phyloP scores from a whole-genome alignment of 176 grass and related monocot genomes.

The Oryza coarctata region DNA sequence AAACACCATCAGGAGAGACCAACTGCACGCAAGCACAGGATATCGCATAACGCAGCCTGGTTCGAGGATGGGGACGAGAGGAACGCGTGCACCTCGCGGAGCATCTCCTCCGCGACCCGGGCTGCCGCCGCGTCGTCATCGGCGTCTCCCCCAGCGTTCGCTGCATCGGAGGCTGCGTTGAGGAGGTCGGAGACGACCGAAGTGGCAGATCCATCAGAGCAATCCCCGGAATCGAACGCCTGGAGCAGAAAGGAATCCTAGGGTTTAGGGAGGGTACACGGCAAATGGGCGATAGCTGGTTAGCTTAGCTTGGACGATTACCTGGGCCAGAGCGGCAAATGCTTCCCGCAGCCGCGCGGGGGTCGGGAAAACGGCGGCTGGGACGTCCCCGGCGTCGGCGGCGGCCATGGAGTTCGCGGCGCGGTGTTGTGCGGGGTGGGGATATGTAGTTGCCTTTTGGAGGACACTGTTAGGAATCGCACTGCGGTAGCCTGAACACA shows the following conservation, averaged over 20 bases:
- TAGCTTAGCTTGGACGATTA: neutral
- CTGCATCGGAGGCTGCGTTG: neutral
- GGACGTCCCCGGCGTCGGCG: neutral
- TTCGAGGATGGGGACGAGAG: conserved; percentile 42
- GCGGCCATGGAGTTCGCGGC: conserved; percentile 27
- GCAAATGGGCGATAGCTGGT: neutral
- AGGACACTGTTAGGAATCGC: too few species aligned
- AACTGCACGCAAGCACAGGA: neutral
- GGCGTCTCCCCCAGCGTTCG: neutral
- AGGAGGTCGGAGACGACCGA: conserved; percentile 16
- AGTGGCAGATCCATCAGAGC: neutral
- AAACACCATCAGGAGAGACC: neutral
- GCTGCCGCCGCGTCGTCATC: neutral
- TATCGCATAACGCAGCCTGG: conserved; percentile 38
- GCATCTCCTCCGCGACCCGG: conserved; percentile 34
- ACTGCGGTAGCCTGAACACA: too few species aligned
- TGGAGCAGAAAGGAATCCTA: conserved; percentile 9
- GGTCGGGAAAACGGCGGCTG: neutral
- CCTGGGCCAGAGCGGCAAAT: conserved; percentile 29
- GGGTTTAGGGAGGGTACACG: conserved; percentile 6
- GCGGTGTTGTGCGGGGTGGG: too few species aligned
- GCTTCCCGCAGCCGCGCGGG: conserved; percentile 13
- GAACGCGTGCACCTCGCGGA: conserved; percentile 48
- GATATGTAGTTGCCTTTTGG: too few species aligned
- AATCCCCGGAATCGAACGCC: conserved; percentile 37